Base-by-base conservation (phyloP, 495 filamentous ascomycete genomes). In the Poronia punctata region DNA sequence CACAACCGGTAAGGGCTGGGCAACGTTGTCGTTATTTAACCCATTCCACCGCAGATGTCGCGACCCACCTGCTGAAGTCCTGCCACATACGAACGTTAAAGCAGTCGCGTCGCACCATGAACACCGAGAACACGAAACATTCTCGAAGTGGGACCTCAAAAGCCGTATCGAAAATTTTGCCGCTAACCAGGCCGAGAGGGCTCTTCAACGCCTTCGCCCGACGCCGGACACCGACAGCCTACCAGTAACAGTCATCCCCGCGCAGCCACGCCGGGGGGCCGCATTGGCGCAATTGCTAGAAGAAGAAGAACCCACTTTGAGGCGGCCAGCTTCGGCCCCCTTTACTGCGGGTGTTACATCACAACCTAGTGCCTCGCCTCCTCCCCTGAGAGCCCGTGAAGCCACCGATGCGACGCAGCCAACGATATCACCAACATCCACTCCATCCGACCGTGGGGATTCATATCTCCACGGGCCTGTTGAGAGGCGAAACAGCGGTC, bases 191-290 rank as follows among this genome's bases (percentile, higher is more conserved):
- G 69, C 66, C 2, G 68, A 71, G 35, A 63, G 60, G 39, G 45
- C 70, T 5, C 54, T 68, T 5, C 66, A 70, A 33, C 59, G 48
- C 42, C 54, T 73, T 34, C 54, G 65, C 6, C 63, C 67, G 18
- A 66, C 65, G 1, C 65, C 66, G 1, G 68, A 71, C 38, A 73
- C 68, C 9, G 61, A 65, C 35, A 69, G 62, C 43, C 45, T 73
- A 33, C 69, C 69, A 5, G 61, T 71, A n/a, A 68, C 57, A 20
- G 62, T 73, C 4, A 71, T 73, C 15, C 67, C 67, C 5, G 69
- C 69, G 0, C 69, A 67, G 25, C 59, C 66, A 9, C 58, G 69
- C 0, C 55, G 64, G 15, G 69, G 69, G 2, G 65, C 66, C 0
- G 67, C 64, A 6, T 50, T 72, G 5, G 66, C 64, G 16, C 62